Base-by-base conservation (phyloP, 352 stramenopile species). In the Phytophthora rubi region DNA sequence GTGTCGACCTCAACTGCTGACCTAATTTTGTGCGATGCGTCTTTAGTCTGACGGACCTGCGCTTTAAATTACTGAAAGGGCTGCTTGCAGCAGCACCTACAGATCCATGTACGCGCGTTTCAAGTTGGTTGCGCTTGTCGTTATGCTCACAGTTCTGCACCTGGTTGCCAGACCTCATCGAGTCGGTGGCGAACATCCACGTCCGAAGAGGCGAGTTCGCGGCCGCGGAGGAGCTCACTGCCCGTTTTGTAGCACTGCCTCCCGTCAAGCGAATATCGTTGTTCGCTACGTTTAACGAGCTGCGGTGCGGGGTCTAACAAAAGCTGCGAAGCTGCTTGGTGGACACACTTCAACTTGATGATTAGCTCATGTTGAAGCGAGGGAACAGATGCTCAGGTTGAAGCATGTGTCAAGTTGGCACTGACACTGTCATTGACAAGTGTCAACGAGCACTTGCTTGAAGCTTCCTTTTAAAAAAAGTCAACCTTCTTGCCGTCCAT, bases 101-200 rank as follows among this genome's bases (percentile, higher is more conserved):
- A 26, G 77, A 87, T 48, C 58, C 75, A 55, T 83, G 79, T 87
- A 63, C 13, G 69, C 53, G 8, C 18, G 16, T 59, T 52, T 42
- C 7, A 37, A 26, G 2, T 48, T 47, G 7, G 13, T 60, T 6
- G 18, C 51, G 21, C 8, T 6, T 21, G 47, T 47, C 23, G 6
- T 13, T 51, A 4, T 52, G 21, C 26, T 57, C 23, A 61, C 8
- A 26, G 13, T 52, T 52, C n/a, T 30, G 16, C 45, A 15, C 26
- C n/a, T 9, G 48, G 6, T 39, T 33, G 13, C 10, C 49, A 86
- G 80, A 82, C 59, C 62, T 87, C 13, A 68, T 85, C 10, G 75
- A 87, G 53, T 75, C 80, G 6, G 70, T 87, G 32, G 75, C 74
- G 47, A 78, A 80, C 51, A 75, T 87, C 47, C 75, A 85, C 73